These are phyloP conservation scores for Ascochyta clinopodiicola DNA, from an alignment of 2,329 filamentous ascomycete genomes.

Conservation along the genomic window DNA sequence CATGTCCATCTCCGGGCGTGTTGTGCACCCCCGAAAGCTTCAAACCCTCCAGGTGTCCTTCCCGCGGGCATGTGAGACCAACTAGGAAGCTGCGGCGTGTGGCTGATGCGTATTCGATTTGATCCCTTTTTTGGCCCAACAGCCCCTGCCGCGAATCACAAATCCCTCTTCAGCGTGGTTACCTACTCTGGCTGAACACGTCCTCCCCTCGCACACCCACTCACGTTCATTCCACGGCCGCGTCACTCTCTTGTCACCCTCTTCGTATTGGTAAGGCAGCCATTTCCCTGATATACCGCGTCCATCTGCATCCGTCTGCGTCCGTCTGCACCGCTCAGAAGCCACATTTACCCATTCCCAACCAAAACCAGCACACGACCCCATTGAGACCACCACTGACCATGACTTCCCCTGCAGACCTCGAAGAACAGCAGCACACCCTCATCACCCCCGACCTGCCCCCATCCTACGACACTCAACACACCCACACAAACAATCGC, in stretches of 20 bases:
- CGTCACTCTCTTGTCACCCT: constrained; percentile 27
- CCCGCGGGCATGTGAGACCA: constrained; percentile 4
- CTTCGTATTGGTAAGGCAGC: constrained; percentile 37
- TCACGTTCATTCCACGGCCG: constrained; percentile 28
- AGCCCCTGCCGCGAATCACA: constrained; percentile 6
- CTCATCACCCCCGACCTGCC: constrained; percentile 29
- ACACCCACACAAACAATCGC: constrained; percentile 13
- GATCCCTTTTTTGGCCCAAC: constrained; percentile 9
- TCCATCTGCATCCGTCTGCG: background rate
- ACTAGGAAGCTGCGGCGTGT: constrained; percentile 11
- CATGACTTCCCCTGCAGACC: constrained; percentile 36
- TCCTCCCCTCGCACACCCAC: constrained; percentile 10
- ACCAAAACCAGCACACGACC: background rate
- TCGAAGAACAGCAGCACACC: constrained; percentile 38
- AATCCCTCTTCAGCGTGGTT: background rate
- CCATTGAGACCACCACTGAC: constrained; percentile 24
- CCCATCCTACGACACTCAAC: constrained; percentile 13
- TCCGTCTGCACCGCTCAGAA: constrained; percentile 19
- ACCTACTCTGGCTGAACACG: constrained; percentile 2
- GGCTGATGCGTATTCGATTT: constrained; percentile 1
- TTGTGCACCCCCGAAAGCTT: background rate
- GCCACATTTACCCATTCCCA: constrained; percentile 37
- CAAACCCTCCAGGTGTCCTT: constrained; percentile 1
- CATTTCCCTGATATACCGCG: constrained; percentile 23
- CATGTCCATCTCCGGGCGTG: background rate